Evolutionary conservation across 2,329 filamentous ascomycete species (phyloP).

Genomic region (Aspergillus ibericus): DNA sequence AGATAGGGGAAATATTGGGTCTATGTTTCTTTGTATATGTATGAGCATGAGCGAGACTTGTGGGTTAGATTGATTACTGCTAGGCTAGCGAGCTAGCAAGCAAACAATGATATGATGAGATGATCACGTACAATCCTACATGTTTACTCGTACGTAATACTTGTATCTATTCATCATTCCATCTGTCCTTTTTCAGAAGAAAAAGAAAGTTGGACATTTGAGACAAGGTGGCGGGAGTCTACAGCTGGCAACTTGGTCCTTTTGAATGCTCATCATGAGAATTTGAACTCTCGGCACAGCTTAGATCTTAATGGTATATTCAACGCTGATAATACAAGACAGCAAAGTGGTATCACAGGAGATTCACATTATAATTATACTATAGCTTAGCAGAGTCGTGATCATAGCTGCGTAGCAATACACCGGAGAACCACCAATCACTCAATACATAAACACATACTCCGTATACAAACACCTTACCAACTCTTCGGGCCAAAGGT

Average conservation of each 20-base stretch:
- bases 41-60: background rate
- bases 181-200: too few relatives aligned
- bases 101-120: background rate
- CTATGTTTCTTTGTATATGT: background rate
- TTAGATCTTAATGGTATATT: too few relatives aligned
- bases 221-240: too few relatives aligned
- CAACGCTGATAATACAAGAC: too few relatives aligned
- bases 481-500: slow-evolving; percentile 59
- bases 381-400: background rate
- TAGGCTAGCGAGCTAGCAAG: background rate
- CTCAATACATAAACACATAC: background rate
- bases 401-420: slow-evolving; percentile 1
- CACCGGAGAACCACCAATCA: background rate
- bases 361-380: background rate
- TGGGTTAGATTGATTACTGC: background rate
- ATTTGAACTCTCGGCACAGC: too few relatives aligned
- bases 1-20: background rate
- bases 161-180: too few relatives aligned
- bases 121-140: background rate
- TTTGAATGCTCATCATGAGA: too few relatives aligned
- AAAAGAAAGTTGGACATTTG: too few relatives aligned
- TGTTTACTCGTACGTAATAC: too few relatives aligned
- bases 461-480: slow-evolving; percentile 9
- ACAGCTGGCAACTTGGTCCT: too few relatives aligned
- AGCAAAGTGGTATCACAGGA: too few relatives aligned